These are phyloP conservation scores for Musa troglodytarum DNA, from an alignment of 176 grass and related monocot genomes.

Conservation along the genomic window DNA sequence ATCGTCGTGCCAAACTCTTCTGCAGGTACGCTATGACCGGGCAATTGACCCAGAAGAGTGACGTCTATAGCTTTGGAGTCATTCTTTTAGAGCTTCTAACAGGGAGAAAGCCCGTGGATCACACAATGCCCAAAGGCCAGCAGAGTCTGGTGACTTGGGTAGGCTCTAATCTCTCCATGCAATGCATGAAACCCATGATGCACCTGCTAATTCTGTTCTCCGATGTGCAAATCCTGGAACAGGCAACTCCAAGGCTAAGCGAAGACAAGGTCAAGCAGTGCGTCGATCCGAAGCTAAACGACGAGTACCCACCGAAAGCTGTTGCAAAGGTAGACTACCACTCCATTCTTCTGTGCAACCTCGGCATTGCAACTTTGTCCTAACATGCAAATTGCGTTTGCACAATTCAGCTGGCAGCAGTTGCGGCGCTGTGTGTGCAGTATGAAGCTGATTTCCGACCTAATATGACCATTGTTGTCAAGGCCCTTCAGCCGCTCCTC, in stretches of 20 bases:
- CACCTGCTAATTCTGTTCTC: background rate
- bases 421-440: slow-evolving; percentile 38
- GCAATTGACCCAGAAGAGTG: slow-evolving; percentile 44
- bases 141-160: slow-evolving; percentile 55
- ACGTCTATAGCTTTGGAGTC: slow-evolving; percentile 49
- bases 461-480: slow-evolving; percentile 46
- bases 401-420: slow-evolving; percentile 31
- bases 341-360: background rate
- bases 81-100: slow-evolving; percentile 45
- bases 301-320: slow-evolving; percentile 43
- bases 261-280: slow-evolving; percentile 54
- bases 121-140: slow-evolving; percentile 52
- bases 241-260: slow-evolving; percentile 49
- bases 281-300: slow-evolving; percentile 39
- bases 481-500: slow-evolving; percentile 35
- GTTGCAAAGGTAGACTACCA: slow-evolving; percentile 39
- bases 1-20: background rate
- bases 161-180: background rate
- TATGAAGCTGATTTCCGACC: slow-evolving; percentile 40
- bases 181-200: background rate
- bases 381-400: background rate
- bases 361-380: background rate
- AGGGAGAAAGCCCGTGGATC: slow-evolving; percentile 54
- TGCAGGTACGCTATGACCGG: slow-evolving; percentile 49
- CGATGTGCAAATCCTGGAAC: background rate